Conservation (phyloP, 306 rosid species). For the Cicer judaicum region DNA sequence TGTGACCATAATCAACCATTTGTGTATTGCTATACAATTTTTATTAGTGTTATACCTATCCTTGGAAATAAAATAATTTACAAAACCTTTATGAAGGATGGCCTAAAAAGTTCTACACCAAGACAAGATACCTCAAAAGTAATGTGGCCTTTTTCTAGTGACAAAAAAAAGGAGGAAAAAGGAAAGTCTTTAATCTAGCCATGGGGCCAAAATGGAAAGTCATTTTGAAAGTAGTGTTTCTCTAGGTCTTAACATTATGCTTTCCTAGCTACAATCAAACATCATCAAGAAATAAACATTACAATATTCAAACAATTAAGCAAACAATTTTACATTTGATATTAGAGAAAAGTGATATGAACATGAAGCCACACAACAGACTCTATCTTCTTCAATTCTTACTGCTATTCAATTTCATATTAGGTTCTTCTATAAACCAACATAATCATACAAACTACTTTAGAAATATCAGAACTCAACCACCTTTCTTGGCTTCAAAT, state of each 20-base stretch:
- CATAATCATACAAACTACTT: slow-evolving; percentile 45
- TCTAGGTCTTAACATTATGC: neutral
- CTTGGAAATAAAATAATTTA: no score
- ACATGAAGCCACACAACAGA: slow-evolving; percentile 52
- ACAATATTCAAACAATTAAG: slow-evolving; percentile 27
- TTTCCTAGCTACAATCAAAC: slow-evolving; percentile 16
- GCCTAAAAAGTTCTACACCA: slow-evolving; percentile 35
- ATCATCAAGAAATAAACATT: slow-evolving; percentile 36
- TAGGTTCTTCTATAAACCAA: slow-evolving; percentile 49
- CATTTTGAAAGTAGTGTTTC: slow-evolving; percentile 22
- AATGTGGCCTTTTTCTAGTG: slow-evolving; percentile 43
- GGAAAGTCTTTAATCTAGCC: slow-evolving; percentile 35
- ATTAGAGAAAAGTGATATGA: slow-evolving; percentile 21
- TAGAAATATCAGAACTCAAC: slow-evolving; percentile 54
- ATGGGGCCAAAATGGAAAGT: slow-evolving; percentile 42
- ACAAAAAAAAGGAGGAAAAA: slow-evolving; percentile 19
- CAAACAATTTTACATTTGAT: neutral
- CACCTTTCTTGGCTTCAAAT: slow-evolving; percentile 51
- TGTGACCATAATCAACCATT: no score
- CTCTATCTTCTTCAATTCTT: slow-evolving; percentile 47
- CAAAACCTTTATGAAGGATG: slow-evolving; percentile 26
- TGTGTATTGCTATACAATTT: no score
- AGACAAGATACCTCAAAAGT: slow-evolving; percentile 42
- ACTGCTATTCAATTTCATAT: slow-evolving; percentile 48
- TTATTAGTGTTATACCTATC: no score